A percentile compares a stretch with the other conserved stretches of the same genome.
These are phyloP conservation scores for Taxawa tesnikishii DNA, from an alignment of 2,329 filamentous ascomycete genomes.

Conservation along the genomic window DNA sequence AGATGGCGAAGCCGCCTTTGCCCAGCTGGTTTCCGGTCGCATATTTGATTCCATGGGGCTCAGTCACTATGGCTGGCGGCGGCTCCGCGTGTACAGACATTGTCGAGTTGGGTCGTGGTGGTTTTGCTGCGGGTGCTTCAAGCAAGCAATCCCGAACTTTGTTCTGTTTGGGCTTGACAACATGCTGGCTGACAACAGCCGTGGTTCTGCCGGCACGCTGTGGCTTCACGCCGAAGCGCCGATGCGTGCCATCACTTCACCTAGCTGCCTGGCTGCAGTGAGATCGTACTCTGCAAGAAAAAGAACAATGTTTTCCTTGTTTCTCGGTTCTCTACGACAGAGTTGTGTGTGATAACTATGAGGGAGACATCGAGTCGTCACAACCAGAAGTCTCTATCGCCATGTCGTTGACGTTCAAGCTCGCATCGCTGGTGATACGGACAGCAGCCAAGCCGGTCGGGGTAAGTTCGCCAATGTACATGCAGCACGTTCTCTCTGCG, in stretches of 20 bases:
- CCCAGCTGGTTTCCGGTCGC: conserved; percentile 62
- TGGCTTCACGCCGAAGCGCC: too few species aligned
- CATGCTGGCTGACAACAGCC: too few species aligned
- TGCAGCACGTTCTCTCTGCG: too few species aligned
- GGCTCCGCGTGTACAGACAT: conserved; percentile 37
- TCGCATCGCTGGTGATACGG: conserved; percentile 51
- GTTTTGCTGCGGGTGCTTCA: not conserved
- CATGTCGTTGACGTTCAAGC: conserved; percentile 56
- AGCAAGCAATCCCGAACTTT: too few species aligned
- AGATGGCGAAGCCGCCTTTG: conserved; percentile 74
- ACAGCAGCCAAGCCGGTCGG: conserved; percentile 58
- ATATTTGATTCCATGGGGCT: conserved; percentile 62
- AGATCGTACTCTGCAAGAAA: too few species aligned
- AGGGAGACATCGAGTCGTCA: not conserved
- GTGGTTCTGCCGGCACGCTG: too few species aligned
- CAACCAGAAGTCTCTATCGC: too few species aligned
- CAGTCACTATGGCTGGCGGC: conserved; percentile 46
- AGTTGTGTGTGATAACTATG: not conserved
- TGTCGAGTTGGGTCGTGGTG: conserved; percentile 2
- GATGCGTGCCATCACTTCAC: too few species aligned
- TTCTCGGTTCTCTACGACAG: not conserved
- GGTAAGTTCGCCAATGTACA: conserved; percentile 41
- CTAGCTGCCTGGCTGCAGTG: too few species aligned
- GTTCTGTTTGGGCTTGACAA: too few species aligned
- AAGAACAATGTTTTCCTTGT: not conserved